Base-by-base conservation (phyloP, 1,284 basidiomycete species). In the Pisolithus thermaeus region DNA sequence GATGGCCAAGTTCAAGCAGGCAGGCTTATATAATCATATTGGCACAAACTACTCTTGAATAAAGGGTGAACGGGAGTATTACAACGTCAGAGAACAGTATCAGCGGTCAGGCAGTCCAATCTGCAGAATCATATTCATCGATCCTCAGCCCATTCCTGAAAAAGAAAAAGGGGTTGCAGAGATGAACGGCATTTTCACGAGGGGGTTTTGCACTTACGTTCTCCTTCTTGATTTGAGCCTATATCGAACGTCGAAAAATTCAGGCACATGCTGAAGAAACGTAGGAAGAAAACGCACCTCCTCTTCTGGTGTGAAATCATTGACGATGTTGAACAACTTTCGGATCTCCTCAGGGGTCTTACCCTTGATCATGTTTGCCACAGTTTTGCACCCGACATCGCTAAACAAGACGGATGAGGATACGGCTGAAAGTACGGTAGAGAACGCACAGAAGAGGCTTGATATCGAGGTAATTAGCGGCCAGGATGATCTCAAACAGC, bases 291-390 rank as follows among this genome's bases (percentile, higher is more conserved):
- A 40, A 70, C 76, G 45, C 56, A 90, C 88, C 84, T 99, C 97
- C 71, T 99, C 97, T 70, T 99, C 97, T 28, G 96, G 94, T 3
- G 96, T 98, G 67, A 99, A 99, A 74, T 99, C 97, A 70, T 97
- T 97, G 52, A 92, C 89, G 57, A 96, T 95, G 80, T 97, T 97
- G 81, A 97, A 96, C 45, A 96, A 80, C 68, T 96, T 95, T 56
- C 93, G 89, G 63, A 96, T 96, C 73, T 97, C 94, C 68, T 95
- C 91, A 16, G 93, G 92, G 7, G 92, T 92, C 80, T 97, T 97
- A 41, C 94, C 94, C 76, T 97, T 97, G 78, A 97, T 97, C 97
- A 99, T 99, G 80, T 99, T 98, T 27, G 97, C 97, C 8, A 99
- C 97, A 14, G 96, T 99, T 81, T 99, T 98, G 84, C 97, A 99